These are phyloP conservation scores for Sideroxylon spinosum DNA, from an alignment of 179 eudicot species.

Conservation along the genomic window DNA sequence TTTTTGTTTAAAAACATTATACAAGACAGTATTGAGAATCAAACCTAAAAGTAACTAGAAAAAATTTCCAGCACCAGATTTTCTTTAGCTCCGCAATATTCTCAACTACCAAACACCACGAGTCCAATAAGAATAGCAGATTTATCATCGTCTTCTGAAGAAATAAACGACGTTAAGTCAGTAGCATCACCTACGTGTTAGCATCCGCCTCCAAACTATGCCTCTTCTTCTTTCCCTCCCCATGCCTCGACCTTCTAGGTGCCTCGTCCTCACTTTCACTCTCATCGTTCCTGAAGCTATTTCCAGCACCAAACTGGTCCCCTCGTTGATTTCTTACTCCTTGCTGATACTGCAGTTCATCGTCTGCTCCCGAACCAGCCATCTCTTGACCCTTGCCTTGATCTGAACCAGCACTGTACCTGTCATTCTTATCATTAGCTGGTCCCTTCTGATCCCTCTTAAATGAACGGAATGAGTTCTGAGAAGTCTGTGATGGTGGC, in stretches of 20 bases:
- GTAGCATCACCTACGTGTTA: background rate
- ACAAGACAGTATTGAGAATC: no score
- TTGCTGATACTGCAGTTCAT: constrained; percentile 42
- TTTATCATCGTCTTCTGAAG: background rate
- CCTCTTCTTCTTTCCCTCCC: constrained; percentile 87
- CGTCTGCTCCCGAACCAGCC: constrained; percentile 30
- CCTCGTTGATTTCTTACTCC: constrained; percentile 34
- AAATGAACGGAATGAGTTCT: constrained; percentile 35
- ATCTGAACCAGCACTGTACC: constrained; percentile 46
- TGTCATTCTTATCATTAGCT: constrained; percentile 46
- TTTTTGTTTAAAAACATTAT: background rate
- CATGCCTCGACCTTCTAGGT: constrained; percentile 89
- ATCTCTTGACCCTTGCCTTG: constrained; percentile 51
- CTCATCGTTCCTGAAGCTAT: constrained; percentile 54
- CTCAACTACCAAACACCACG: constrained; percentile 9
- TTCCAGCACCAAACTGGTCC: constrained; percentile 52
- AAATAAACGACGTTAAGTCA: constrained; percentile 13
- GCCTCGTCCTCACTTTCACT: constrained; percentile 99
- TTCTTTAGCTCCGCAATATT: background rate
- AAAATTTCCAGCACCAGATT: background rate
- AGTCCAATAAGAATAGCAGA: background rate
- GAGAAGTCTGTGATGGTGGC: constrained; percentile 42
- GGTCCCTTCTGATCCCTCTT: constrained; percentile 62
- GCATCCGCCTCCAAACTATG: constrained; percentile 48
- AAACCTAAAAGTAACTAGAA: background rate